Percentiles rank a stretch among this genome's conserved stretches.
phyloP scores from a whole-genome alignment of 1,139 yeast genomes.

The Sugiyamaella castrensis region DNA sequence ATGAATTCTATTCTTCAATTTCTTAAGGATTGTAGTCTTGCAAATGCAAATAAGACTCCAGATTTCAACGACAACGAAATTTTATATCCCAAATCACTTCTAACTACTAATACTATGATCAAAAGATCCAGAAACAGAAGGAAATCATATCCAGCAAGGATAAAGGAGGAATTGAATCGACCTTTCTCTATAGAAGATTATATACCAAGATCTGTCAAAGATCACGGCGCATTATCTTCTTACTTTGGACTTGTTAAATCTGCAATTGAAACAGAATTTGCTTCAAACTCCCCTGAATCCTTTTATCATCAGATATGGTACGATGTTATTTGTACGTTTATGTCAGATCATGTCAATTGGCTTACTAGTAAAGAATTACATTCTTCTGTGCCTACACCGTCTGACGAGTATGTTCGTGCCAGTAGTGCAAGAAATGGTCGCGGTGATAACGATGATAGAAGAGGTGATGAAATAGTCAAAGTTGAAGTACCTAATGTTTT shows the following conservation, averaged over 20 bases:
- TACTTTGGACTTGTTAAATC: slow-evolving; percentile 8
- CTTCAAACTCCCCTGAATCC: not conserved
- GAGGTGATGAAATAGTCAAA: too few species aligned
- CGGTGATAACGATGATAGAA: too few species aligned
- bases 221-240: slow-evolving; percentile 8
- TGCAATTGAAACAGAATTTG: not conserved
- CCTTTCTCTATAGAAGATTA: not conserved
- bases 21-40: slow-evolving; percentile 6
- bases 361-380: not conserved
- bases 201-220: slow-evolving; percentile 5
- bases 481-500: too few species aligned
- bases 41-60: not conserved
- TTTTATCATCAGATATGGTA: slow-evolving; percentile 12
- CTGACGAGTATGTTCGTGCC: too few species aligned
- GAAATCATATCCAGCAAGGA: too few species aligned
- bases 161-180: too few species aligned
- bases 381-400: too few species aligned
- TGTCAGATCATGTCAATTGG: slow-evolving; percentile 9
- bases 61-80: too few species aligned
- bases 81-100: too few species aligned
- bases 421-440: too few species aligned
- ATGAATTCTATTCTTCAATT: slow-evolving; percentile 8
- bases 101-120: too few species aligned
- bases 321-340: slow-evolving; percentile 4
- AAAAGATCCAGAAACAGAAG: too few species aligned